Base-by-base conservation (phyloP, 108 stramenopile species). In the Nitzschia palea region DNA sequence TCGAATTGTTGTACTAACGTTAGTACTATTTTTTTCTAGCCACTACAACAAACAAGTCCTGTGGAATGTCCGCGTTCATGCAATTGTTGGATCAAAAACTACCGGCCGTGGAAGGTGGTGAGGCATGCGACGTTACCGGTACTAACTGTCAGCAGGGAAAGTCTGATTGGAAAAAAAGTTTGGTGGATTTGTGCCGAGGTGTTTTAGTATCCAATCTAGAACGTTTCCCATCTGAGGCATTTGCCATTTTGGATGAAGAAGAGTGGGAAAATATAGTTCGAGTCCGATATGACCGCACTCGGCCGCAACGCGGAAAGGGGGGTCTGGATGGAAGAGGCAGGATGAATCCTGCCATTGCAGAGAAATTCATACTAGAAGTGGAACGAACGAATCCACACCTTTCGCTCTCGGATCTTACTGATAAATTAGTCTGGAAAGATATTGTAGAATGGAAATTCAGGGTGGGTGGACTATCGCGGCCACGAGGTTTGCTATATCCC, bases 341-440 rank as follows among this genome's bases (percentile, higher is more conserved):
- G 18, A 57, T 62, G 29, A 57, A 66, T 29, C 85, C 85, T 3
- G 81, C 81, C 5, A 44, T 86, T 12, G 44, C 58, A 2, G 67
- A 79, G 23, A 73, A 77, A 52, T 71, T 74, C 34, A 54, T 86
- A 65, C 4, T 47, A 3, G 66, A 72, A 33, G 42, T 86, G 36
- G 85, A 86, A 76, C 47, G 52, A 43, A 27, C 27, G 1, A 70
- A 74, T 65, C 76, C 73, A 15, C 80, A 87, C 23, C 48, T 87
- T 28, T 59, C 65, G 20, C 43, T 79, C 32, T 77, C 74, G 14
- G 52, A 45, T 10, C 18, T 74, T 2, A 74, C 60, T 6, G 86
- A 87, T 66, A 23, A 48, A 9, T 35, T 79, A 17, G 67, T 83
- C 1, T 87, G 86, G 86, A 83, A 76, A 55, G 82, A 83, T 59